These are phyloP conservation scores for Neurospora tetraspora DNA, from an alignment of 495 filamentous ascomycete genomes.

Conservation along the genomic window DNA sequence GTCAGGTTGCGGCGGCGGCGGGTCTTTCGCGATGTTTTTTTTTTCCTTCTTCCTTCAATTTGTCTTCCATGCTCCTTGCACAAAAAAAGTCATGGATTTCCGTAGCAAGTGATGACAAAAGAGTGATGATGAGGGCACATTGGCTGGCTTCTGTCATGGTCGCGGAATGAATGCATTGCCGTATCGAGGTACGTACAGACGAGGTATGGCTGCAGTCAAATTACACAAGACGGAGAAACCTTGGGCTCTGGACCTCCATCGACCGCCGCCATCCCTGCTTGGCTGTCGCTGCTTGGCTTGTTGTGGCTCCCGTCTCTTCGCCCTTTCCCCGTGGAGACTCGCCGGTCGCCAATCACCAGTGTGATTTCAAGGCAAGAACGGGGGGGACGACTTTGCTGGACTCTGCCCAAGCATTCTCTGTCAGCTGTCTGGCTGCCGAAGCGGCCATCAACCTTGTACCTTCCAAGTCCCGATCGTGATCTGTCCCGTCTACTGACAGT, in stretches of 20 bases:
- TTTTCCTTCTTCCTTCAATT: background rate
- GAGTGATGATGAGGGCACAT: constrained; percentile 1
- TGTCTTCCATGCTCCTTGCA: background rate
- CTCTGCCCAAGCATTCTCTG: background rate
- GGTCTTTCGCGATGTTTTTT: background rate
- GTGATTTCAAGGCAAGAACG: background rate
- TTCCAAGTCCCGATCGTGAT: background rate
- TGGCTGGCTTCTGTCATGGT: background rate
- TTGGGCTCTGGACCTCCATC: constrained; percentile 14
- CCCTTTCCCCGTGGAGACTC: background rate
- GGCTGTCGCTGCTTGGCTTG: background rate
- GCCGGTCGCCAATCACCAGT: background rate
- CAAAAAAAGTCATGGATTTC: background rate
- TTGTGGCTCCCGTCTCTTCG: background rate
- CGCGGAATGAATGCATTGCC: background rate
- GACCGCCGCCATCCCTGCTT: constrained; percentile 9
- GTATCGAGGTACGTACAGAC: background rate
- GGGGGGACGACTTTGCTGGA: background rate
- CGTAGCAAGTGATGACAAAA: background rate
- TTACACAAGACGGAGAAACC: background rate
- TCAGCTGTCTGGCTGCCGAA: background rate
- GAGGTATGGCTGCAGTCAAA: constrained; percentile 2
- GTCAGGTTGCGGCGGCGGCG: background rate
- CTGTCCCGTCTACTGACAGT: background rate
- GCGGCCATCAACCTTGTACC: background rate